A percentile compares a stretch with the other conserved stretches of the same genome.
phyloP scores from a whole-genome alignment of 306 rosid species.

The Nissolia schottii region DNA sequence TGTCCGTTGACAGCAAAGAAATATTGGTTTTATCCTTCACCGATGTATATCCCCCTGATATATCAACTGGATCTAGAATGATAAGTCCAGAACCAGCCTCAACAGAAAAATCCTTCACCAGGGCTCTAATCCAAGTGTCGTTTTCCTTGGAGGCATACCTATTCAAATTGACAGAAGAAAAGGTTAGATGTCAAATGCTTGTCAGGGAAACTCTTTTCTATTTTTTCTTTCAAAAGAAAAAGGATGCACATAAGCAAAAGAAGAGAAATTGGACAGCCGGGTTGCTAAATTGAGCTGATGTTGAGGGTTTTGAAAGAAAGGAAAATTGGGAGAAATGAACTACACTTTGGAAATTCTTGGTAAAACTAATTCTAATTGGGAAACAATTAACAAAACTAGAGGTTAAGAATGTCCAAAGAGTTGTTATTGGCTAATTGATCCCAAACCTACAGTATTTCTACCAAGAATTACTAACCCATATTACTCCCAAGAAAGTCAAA shows the following conservation, averaged over 20 bases:
- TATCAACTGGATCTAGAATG: constrained; percentile 91
- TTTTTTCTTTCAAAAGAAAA: not conserved
- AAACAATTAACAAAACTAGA: constrained; percentile 13
- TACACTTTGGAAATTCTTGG: constrained; percentile 16
- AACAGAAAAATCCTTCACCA: constrained; percentile 84
- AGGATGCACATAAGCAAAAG: not conserved
- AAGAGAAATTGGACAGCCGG: not conserved
- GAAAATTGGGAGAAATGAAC: not conserved
- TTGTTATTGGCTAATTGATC: constrained; percentile 10
- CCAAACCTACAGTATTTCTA: not conserved
- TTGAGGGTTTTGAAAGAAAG: not conserved
- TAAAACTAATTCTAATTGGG: not conserved
- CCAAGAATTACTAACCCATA: constrained; percentile 12
- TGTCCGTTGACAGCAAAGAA: constrained; percentile 79
- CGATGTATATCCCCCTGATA: constrained; percentile 96
- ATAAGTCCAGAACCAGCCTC: constrained; percentile 97
- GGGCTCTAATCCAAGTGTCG: constrained; percentile 91
- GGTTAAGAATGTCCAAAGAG: not conserved
- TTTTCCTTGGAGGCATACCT: constrained; percentile 96
- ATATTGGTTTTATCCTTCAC: constrained; percentile 90
- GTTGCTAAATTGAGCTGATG: not conserved
- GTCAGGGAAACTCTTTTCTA: not conserved
- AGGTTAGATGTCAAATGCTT: constrained; percentile 14
- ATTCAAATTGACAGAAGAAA: constrained; percentile 29
- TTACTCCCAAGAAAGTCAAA: not conserved